A percentile compares a stretch with the other conserved stretches of the same genome.
Conservation (phyloP, 805 yeast species). For the Myxozyma kluyveri region DNA sequence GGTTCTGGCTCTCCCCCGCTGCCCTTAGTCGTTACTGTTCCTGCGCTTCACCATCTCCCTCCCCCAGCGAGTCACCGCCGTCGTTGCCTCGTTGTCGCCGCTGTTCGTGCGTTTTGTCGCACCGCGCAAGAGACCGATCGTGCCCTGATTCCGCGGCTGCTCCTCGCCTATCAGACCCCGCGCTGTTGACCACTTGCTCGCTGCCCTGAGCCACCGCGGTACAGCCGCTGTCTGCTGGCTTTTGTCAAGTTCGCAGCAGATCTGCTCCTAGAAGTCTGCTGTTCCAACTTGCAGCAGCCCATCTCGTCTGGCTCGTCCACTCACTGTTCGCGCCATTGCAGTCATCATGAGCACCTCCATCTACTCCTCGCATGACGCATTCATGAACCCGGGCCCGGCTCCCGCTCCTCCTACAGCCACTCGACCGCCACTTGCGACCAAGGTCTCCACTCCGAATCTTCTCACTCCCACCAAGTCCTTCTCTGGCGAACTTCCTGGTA, state of each 20-base stretch:
- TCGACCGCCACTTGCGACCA: slow-evolving; percentile 19
- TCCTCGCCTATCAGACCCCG: neutral
- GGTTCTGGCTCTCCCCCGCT: neutral
- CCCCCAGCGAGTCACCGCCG: no score
- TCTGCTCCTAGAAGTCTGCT: no score
- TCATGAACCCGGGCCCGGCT: slow-evolving; percentile 56
- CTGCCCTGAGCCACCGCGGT: no score
- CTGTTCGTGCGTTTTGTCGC: no score
- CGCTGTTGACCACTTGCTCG: no score
- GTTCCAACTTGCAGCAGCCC: no score
- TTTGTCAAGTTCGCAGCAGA: no score
- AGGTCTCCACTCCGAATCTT: slow-evolving; percentile 16
- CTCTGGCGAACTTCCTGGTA: slow-evolving; percentile 6
- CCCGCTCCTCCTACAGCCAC: slow-evolving; percentile 44
- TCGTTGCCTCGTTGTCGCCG: neutral
- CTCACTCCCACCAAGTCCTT: slow-evolving; percentile 8
- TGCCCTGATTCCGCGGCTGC: no score
- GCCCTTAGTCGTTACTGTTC: neutral
- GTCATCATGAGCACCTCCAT: slow-evolving; percentile 15
- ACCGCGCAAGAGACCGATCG: no score
- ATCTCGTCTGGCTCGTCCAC: no score
- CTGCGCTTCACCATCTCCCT: neutral
- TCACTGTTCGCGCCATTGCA: no score
- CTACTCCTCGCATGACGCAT: slow-evolving; percentile 39
- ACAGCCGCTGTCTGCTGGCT: no score